Conservation (phyloP, 345 rosid species). For the Xanthoceras sorbifolium region DNA sequence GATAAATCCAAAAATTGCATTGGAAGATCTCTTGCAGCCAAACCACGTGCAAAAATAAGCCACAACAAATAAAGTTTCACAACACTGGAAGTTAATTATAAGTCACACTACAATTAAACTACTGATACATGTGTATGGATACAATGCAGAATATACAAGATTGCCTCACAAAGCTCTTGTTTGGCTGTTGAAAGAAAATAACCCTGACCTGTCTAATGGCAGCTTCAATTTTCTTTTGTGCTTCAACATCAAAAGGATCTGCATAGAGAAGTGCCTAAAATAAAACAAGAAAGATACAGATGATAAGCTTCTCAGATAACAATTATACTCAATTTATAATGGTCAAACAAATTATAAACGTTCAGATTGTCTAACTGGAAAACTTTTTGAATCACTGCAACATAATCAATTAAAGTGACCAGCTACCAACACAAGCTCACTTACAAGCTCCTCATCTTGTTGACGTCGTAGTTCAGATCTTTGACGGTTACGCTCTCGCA, state of each 20-base stretch:
- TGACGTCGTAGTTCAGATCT: conserved; percentile 64
- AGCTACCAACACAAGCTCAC: conserved; percentile 31
- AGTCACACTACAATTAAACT: neutral
- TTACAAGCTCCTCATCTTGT: conserved; percentile 82
- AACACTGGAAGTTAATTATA: neutral
- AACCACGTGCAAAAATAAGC: neutral
- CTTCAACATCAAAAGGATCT: conserved; percentile 97
- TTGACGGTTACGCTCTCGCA: conserved; percentile 69
- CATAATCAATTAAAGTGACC: neutral
- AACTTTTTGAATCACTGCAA: neutral
- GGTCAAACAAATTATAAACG: neutral
- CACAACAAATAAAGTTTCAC: neutral
- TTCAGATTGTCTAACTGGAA: neutral
- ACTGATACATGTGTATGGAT: neutral
- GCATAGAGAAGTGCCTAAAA: conserved; percentile 84
- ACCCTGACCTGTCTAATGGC: conserved; percentile 84
- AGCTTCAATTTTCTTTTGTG: conserved; percentile 97
- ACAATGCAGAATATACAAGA: neutral
- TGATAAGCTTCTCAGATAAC: conserved; percentile 6
- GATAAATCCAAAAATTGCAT: neutral
- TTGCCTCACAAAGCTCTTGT: neutral
- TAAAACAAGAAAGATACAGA: conserved; percentile 9
- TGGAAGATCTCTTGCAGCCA: neutral
- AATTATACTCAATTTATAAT: neutral
- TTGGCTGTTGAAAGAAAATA: conserved; percentile 11